phyloP scores from a whole-genome alignment of 1,284 basidiomycete species.

The Violaceomyces palustris region DNA sequence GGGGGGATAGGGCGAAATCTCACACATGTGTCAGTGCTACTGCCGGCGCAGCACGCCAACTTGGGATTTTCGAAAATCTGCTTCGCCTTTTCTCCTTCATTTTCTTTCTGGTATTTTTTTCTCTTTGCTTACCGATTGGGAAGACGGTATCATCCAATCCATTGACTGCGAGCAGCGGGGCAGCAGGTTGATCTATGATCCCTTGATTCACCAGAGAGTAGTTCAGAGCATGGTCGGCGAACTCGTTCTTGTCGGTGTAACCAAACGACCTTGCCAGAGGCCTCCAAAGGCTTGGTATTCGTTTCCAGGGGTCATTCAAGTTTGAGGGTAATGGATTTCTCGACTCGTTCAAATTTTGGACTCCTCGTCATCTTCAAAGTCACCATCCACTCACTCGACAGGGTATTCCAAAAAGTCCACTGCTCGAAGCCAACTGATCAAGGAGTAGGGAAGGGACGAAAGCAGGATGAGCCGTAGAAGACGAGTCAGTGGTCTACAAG shows the following conservation, averaged over 20 bases:
- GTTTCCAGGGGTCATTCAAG: neutral
- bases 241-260: conserved; percentile 10
- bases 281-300: conserved; percentile 12
- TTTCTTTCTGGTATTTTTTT: too few species aligned
- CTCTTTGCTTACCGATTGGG: conserved; percentile 25
- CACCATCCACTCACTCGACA: neutral
- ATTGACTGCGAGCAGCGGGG: conserved; percentile 13
- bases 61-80: too few species aligned
- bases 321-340: too few species aligned
- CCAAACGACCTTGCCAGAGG: conserved; percentile 16
- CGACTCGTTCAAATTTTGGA: too few species aligned
- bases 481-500: neutral
- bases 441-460: neutral
- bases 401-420: conserved; percentile 21
- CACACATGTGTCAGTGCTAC: too few species aligned
- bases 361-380: too few species aligned
- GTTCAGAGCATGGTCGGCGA: conserved; percentile 11
- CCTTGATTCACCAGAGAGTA: conserved; percentile 20
- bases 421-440: conserved; percentile 20
- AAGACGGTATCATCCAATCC: conserved; percentile 26
- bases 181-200: conserved; percentile 10
- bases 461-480: neutral
- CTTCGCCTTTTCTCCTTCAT: too few species aligned
- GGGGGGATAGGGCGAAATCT: too few species aligned
- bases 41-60: too few species aligned